Base-by-base conservation (phyloP, 1,139 yeast genomes). In the Entelexis paramagnoliae region DNA sequence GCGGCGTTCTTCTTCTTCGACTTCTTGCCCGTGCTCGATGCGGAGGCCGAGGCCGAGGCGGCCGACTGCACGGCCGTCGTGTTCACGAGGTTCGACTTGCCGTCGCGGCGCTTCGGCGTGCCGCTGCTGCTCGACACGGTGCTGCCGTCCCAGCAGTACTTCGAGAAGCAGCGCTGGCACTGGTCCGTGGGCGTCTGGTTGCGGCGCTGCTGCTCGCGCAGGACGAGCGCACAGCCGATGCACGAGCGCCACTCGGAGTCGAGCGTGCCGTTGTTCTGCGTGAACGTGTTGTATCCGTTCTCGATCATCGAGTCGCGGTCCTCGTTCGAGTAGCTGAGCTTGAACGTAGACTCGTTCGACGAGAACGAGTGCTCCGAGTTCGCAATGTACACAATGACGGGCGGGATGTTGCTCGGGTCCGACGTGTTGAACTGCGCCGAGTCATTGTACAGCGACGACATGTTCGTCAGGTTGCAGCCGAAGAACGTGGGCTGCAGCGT, bases 151-250 rank as follows among this genome's bases (percentile, higher is more conserved):
- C 96, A 89, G 69, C 96, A 89, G 69, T 88, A 89, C 42, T 73
- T 73, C 44, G 72, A 66, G 66, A 88, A 85, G 66, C 96, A 89
- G 51, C 71, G 59, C 61, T 78, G 70, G 72, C 96, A 89, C 65
- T 85, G 93, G 2, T 76, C 81, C 16, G 88, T 77, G 58, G 83
- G 83, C 19, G 77, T 73, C 48, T 76, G 70, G 40, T 81, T 81
- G 51, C 76, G 70, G 63, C 94, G 76, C 70, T 88, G 60, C 52
- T 57, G 60, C 51, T 83, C 79, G 66, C 96, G 79, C 67, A 87
- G 82, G 53, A 88, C 73, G 51, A 88, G 78, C 9, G 96, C 96
- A 72, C 97, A 88, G 1, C 89, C 86, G 50, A 88, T 77, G 72
- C 96, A 88, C 8, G 83, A 76, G 50, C 77, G 73, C 82, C 88